phyloP scores from a whole-genome alignment of 2,329 filamentous ascomycete species.

The Coniochaeta ligniaria region DNA sequence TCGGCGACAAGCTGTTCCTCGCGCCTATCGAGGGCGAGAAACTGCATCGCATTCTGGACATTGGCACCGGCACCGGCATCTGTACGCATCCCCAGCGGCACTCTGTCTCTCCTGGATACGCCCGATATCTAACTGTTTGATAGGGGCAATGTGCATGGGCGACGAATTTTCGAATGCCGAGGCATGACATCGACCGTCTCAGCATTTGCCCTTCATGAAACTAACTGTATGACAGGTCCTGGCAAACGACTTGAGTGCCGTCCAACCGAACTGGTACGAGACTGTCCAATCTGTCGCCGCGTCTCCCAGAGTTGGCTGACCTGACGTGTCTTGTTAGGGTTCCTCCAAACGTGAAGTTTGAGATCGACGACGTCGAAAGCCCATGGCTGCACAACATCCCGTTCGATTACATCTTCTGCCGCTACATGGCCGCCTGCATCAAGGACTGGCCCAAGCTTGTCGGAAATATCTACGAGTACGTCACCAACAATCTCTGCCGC shows the following conservation, averaged over 20 bases:
- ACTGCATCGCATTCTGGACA: constrained; percentile 28
- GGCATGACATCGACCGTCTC: not conserved
- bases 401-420: constrained; percentile 29
- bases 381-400: constrained; percentile 13
- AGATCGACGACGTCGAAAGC: constrained; percentile 27
- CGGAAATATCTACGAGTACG: constrained; percentile 16
- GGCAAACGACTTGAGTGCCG: constrained; percentile 23
- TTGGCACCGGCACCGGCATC: constrained; percentile 36
- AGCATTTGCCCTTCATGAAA: constrained; percentile 22
- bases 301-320: not conserved
- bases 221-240: constrained; percentile 26
- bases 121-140: not conserved
- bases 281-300: not conserved
- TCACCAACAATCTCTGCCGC: not conserved
- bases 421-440: constrained; percentile 26
- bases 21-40: constrained; percentile 21
- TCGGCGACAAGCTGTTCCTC: constrained; percentile 16
- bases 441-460: constrained; percentile 21
- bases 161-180: constrained; percentile 19
- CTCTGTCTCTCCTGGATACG: not conserved
- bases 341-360: constrained; percentile 26
- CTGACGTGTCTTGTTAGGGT: constrained; percentile 8
- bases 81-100: constrained; percentile 14
- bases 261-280: constrained; percentile 16
- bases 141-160: constrained; percentile 28